Evolutionary conservation across 2,329 filamentous ascomycete species (phyloP).

Genomic region (Nannizzia gypsea): DNA sequence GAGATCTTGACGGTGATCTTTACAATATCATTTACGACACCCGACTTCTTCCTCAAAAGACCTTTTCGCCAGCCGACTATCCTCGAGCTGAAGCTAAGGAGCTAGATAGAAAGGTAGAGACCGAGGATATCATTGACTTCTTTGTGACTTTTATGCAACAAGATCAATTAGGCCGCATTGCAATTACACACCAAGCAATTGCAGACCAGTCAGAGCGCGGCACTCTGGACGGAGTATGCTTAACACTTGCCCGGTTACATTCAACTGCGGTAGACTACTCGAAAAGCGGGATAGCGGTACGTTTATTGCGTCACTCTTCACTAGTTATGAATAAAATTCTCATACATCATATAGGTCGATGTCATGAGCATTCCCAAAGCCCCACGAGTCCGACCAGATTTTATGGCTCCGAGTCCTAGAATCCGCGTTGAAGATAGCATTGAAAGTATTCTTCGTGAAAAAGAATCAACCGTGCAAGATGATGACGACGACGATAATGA

Average conservation of each 20-base stretch:
- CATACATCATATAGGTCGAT: conserved; percentile 11
- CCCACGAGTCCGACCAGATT: conserved; percentile 36
- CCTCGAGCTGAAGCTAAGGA: conserved; percentile 44
- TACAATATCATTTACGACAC: conserved; percentile 69
- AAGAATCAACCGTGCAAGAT: conserved; percentile 37
- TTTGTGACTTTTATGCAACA: conserved; percentile 67
- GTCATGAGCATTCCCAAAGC: conserved; percentile 12
- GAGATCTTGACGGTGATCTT: conserved; percentile 72
- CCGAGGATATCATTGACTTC: conserved; percentile 62
- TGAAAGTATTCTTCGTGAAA: conserved; percentile 27
- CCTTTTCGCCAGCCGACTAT: conserved; percentile 57
- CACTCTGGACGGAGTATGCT: conserved; percentile 42
- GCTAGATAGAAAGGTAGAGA: conserved; percentile 49
- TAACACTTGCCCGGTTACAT: conserved; percentile 49
- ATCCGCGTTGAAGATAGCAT: conserved; percentile 21
- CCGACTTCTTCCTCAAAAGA: conserved; percentile 34
- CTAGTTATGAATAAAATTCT: neutral
- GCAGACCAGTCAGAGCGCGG: conserved; percentile 47
- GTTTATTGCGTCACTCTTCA: conserved; percentile 3
- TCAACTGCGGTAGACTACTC: conserved; percentile 66
- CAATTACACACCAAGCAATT: conserved; percentile 51
- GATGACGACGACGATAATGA: conserved; percentile 38
- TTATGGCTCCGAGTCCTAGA: conserved; percentile 41
- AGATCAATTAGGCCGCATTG: conserved; percentile 55
- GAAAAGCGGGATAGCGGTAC: conserved; percentile 54